Evolutionary conservation across 2,329 filamentous ascomycete species (phyloP), one percentile per base, ranked within the genome.

Genomic region (Aspergillus bombycis): DNA sequence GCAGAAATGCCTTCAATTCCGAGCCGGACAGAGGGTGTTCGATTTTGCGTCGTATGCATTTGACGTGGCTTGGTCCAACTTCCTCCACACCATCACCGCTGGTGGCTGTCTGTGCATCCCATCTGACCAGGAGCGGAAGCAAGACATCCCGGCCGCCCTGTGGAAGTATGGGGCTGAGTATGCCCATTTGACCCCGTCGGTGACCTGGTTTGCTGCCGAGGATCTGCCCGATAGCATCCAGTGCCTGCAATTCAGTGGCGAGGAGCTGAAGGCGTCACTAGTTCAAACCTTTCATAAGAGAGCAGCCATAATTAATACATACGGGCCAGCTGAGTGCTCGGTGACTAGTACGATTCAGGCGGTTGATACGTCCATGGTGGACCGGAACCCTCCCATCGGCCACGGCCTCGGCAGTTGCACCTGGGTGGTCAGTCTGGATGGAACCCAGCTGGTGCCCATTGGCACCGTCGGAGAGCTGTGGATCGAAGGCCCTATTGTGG

Each of bases 61-160:
- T 59, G 82, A 85, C 65, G 76, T 82, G n/a, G 76, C 79, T 43
- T 70, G 85, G 38, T 71, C 77, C 3, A 83, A 85, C 65, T 76
- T 84, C 2, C 80, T 86, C 62, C 80, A 79, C 0, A 81, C 85
- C 0, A 73, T 87, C 3, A 73, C 80, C 0, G 71, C 80, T 28
- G 86, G 86, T 5, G 85, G 81, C 0, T 86, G 82, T 45, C 77
- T 87, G 7, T 87, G 85, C 59, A 77, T 87, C 0, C 84, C 85
- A 0, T 78, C 80, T 0, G 71, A 78, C 0, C 66, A 75, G 2
- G 79, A 83, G 58, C 72, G 80, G 28, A 65, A 79, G 1, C 74
- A 77, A 46, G 78, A 84, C 57, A 75, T 86, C 5, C 72, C 76
- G 0, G 79, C 76, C 1, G 78, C 77, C 0, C 82, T 86, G 36